Percentiles rank a stretch among this genome's conserved stretches.
Conservation (phyloP, 768 basidiomycete genomes). For the Macrolepiota albuminosa region DNA sequence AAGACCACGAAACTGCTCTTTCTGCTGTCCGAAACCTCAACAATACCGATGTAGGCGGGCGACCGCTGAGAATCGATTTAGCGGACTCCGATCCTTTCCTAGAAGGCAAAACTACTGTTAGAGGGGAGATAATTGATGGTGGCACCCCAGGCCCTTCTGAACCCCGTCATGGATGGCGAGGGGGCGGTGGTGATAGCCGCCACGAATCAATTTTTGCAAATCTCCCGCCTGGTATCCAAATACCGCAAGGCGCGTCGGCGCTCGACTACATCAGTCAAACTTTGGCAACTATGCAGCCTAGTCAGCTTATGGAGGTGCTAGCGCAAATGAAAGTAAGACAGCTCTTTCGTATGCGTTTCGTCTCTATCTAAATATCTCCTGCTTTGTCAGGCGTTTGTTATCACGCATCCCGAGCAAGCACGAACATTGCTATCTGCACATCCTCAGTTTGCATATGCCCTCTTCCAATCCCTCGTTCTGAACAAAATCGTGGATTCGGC, state of each 20-base stretch:
- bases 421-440: slow-evolving; percentile 71
- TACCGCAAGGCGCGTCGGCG: slow-evolving; percentile 65
- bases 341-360: slow-evolving; percentile 6
- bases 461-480: slow-evolving; percentile 90
- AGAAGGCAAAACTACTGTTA: slow-evolving; percentile 84
- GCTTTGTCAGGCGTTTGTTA: slow-evolving; percentile 74
- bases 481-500: slow-evolving; percentile 91
- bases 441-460: slow-evolving; percentile 92
- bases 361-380: slow-evolving; percentile 3
- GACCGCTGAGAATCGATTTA: slow-evolving; percentile 89
- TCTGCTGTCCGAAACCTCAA: slow-evolving; percentile 97
- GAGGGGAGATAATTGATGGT: slow-evolving; percentile 74
- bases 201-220: slow-evolving; percentile 55
- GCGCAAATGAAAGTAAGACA: slow-evolving; percentile 95
- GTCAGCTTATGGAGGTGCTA: slow-evolving; percentile 86
- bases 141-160: slow-evolving; percentile 53
- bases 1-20: slow-evolving; percentile 93
- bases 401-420: slow-evolving; percentile 89
- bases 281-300: slow-evolving; percentile 77
- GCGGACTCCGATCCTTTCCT: slow-evolving; percentile 92
- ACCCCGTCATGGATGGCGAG: slow-evolving; percentile 50
- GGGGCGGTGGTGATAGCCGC: slow-evolving; percentile 31
- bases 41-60: slow-evolving; percentile 86
- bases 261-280: slow-evolving; percentile 84
- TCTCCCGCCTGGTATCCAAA: slow-evolving; percentile 72